These are phyloP conservation scores for Rossbeevera mucosa DNA, from an alignment of 768 basidiomycete species.

Conservation along the genomic window DNA sequence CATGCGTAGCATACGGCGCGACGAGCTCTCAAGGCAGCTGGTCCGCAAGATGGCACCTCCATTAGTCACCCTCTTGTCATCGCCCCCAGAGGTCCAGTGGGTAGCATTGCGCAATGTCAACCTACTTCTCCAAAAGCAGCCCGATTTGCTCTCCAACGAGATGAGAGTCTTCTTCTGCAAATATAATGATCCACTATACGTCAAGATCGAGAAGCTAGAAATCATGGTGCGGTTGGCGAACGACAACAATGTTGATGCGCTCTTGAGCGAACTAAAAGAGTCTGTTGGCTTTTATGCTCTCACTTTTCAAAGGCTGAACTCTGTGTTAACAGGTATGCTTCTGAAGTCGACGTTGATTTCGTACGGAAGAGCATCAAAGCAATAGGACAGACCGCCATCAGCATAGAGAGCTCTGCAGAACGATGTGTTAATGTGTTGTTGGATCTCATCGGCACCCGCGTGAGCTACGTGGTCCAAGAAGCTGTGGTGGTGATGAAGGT, in stretches of 20 bases:
- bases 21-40: constrained; percentile 80
- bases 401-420: constrained; percentile 89
- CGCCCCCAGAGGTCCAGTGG: constrained; percentile 98
- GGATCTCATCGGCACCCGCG: constrained; percentile 87
- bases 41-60: constrained; percentile 98
- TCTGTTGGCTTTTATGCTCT: constrained; percentile 36
- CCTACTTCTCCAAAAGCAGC: constrained; percentile 87
- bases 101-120: constrained; percentile 96
- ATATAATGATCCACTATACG: constrained; percentile 98
- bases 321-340: constrained; percentile 66
- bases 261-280: constrained; percentile 96
- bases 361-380: constrained; percentile 92
- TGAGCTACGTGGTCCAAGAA: constrained; percentile 98
- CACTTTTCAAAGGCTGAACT: constrained; percentile 1
- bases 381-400: constrained; percentile 94
- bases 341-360: constrained; percentile 98
- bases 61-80: constrained; percentile 89
- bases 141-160: constrained; percentile 88
- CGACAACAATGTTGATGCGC: constrained; percentile 90
- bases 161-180: constrained; percentile 99
- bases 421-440: constrained; percentile 91
- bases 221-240: constrained; percentile 94
- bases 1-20: constrained; percentile 74
- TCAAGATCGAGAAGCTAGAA: constrained; percentile 97
- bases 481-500: constrained; percentile 99